A percentile compares a stretch with the other conserved stretches of the same genome.
phyloP scores from a whole-genome alignment of 2,329 filamentous ascomycete species.

The Colletotrichum higginsianum region DNA sequence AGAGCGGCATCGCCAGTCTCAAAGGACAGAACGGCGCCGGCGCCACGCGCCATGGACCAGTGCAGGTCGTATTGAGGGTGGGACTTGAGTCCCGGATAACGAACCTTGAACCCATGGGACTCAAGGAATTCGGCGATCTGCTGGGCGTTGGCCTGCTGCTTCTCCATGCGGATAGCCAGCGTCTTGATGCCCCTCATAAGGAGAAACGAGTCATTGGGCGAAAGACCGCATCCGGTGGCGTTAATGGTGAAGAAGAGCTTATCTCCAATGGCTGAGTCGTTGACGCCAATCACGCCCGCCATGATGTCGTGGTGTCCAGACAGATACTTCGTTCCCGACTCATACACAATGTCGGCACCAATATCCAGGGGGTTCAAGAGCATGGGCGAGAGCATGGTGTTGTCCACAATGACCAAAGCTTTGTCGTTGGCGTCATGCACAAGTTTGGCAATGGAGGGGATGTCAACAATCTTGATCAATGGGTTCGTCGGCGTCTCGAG shows the following conservation, averaged over 20 bases:
- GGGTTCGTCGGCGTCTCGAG: constrained; percentile 98
- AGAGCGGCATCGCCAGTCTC: constrained; percentile 90
- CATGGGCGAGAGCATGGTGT: constrained; percentile 98
- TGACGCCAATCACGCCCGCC: constrained; percentile 96
- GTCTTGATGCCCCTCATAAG: constrained; percentile 97
- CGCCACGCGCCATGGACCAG: constrained; percentile 94
- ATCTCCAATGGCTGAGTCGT: constrained; percentile 85
- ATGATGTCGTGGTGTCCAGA: constrained; percentile 99
- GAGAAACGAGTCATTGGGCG: constrained; percentile 96
- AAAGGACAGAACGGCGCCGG: constrained; percentile 94
- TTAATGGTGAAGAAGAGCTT: constrained; percentile 98
- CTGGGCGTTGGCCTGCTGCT: constrained; percentile 94
- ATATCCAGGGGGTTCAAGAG: constrained; percentile 94
- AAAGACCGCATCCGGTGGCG: constrained; percentile 91
- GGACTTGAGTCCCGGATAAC: constrained; percentile 93
- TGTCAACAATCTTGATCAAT: constrained; percentile 97
- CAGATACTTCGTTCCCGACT: constrained; percentile 97
- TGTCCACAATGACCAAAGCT: constrained; percentile 92
- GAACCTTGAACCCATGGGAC: constrained; percentile 90
- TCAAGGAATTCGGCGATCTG: constrained; percentile 94
- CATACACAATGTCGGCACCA: constrained; percentile 96
- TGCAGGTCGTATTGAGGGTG: constrained; percentile 98
- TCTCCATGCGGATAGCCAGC: constrained; percentile 97
- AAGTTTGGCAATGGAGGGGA: constrained; percentile 81
- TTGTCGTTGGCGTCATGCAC: constrained; percentile 84